Percentiles rank a stretch among this genome's conserved stretches.
phyloP scores from a whole-genome alignment of 2,329 filamentous ascomycete species.

The Hypoxylon sp. region DNA sequence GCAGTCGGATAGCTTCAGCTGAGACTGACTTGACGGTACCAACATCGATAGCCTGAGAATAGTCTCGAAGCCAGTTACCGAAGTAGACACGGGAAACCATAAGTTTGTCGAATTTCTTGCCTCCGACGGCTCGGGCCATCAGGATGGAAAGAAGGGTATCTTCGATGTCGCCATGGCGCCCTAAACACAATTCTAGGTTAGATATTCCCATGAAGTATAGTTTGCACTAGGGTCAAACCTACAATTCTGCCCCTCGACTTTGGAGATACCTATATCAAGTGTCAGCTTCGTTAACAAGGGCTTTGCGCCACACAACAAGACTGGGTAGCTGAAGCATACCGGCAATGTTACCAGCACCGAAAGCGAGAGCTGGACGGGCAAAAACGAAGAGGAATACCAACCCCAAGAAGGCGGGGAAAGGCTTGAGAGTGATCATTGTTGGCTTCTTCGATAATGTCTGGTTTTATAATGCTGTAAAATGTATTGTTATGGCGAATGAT shows the following conservation, averaged over 20 bases:
- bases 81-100: conserved; percentile 93
- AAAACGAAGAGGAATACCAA: conserved; percentile 76
- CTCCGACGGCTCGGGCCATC: conserved; percentile 66
- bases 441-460: conserved; percentile 8
- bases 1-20: conserved; percentile 89
- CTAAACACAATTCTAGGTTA: conserved; percentile 55
- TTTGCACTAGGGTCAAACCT: conserved; percentile 51
- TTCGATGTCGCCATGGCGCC: conserved; percentile 93
- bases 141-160: conserved; percentile 85
- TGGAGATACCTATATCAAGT: conserved; percentile 70
- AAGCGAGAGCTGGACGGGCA: conserved; percentile 78
- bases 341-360: conserved; percentile 91
- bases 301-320: background rate
- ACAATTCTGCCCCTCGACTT: conserved; percentile 88
- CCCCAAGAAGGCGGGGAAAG: conserved; percentile 67
- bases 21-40: conserved; percentile 93
- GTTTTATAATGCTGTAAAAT: conserved; percentile 12
- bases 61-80: conserved; percentile 94
- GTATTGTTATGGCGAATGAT: conserved; percentile 20
- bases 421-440: conserved; percentile 66
- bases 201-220: background rate
- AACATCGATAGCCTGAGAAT: conserved; percentile 94
- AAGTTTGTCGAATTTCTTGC: conserved; percentile 90
- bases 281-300: conserved; percentile 21
- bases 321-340: conserved; percentile 63